phyloP scores from a whole-genome alignment of 1,284 basidiomycete genomes.

The Phylloboletellus chloephorus region DNA sequence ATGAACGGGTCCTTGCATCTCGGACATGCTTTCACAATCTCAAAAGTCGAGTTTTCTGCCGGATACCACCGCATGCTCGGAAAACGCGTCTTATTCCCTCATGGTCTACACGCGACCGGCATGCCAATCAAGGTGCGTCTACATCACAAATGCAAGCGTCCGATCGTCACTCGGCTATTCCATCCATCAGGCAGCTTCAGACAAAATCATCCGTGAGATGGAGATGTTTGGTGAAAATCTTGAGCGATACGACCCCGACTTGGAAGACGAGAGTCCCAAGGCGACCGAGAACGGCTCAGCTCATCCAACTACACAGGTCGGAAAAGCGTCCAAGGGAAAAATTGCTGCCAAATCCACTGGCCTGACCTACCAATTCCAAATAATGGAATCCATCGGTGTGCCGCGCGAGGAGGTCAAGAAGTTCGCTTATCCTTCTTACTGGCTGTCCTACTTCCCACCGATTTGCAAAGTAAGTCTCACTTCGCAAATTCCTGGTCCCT shows the following conservation, averaged over 20 bases:
- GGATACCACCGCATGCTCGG: conserved; percentile 96
- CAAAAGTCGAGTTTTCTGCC: conserved; percentile 96
- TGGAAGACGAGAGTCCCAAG: conserved; percentile 45
- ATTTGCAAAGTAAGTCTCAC: conserved; percentile 70
- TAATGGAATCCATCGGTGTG: conserved; percentile 92
- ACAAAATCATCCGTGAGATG: conserved; percentile 97
- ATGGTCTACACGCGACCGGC: conserved; percentile 95
- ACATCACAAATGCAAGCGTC: neutral
- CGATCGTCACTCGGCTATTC: neutral
- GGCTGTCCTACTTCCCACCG: conserved; percentile 95
- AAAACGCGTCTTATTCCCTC: conserved; percentile 91
- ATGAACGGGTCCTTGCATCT: conserved; percentile 98
- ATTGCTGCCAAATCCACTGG: conserved; percentile 91
- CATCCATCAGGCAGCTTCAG: conserved; percentile 71
- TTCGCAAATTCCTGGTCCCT: neutral
- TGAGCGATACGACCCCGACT: conserved; percentile 57
- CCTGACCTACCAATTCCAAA: conserved; percentile 97
- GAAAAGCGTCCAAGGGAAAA: conserved; percentile 97
- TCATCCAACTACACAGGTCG: conserved; percentile 44
- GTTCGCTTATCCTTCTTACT: conserved; percentile 91
- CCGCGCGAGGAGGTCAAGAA: conserved; percentile 89
- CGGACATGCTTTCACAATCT: conserved; percentile 97
- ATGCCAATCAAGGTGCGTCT: conserved; percentile 94
- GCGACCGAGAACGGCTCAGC: conserved; percentile 33
- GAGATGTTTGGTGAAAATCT: conserved; percentile 94